A percentile compares a stretch with the other conserved stretches of the same genome.
phyloP scores from a whole-genome alignment of 176 grass and related monocot species.

The Zoysia pacifica region DNA sequence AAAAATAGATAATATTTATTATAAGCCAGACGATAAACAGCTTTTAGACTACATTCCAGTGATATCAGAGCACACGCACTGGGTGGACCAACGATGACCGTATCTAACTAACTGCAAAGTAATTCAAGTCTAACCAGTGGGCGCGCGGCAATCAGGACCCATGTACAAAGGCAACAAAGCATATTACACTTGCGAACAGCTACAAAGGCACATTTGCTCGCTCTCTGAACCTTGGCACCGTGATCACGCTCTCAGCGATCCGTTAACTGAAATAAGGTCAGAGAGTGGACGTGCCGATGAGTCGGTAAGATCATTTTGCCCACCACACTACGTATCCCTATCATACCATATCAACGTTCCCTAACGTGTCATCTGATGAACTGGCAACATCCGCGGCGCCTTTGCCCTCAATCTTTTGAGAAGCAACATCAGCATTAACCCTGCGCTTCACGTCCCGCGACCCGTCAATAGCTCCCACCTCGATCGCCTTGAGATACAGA shows the following conservation, averaged over 20 bases:
- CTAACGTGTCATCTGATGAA: slow-evolving; percentile 8
- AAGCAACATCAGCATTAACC: slow-evolving; percentile 27
- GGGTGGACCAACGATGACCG: too few species aligned
- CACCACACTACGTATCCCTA: background rate
- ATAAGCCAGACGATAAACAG: too few species aligned
- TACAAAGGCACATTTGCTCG: background rate
- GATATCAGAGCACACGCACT: too few species aligned
- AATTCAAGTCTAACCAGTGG: too few species aligned
- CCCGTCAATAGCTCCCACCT: slow-evolving; percentile 33
- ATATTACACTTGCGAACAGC: background rate
- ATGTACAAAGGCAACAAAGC: too few species aligned
- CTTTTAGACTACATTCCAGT: too few species aligned
- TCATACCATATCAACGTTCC: slow-evolving; percentile 27
- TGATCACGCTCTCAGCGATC: background rate
- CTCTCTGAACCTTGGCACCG: background rate
- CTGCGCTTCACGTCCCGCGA: slow-evolving; percentile 7
- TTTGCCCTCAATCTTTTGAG: background rate
- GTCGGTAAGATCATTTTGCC: background rate
- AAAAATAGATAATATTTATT: too few species aligned
- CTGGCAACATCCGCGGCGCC: background rate
- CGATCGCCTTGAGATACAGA: slow-evolving; percentile 56
- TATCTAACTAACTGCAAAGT: too few species aligned
- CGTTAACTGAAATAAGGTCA: background rate
- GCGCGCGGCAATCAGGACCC: too few species aligned
- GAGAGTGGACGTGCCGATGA: background rate